Conservation (phyloP, 1,284 basidiomycete species). For the Waitea zeae region DNA sequence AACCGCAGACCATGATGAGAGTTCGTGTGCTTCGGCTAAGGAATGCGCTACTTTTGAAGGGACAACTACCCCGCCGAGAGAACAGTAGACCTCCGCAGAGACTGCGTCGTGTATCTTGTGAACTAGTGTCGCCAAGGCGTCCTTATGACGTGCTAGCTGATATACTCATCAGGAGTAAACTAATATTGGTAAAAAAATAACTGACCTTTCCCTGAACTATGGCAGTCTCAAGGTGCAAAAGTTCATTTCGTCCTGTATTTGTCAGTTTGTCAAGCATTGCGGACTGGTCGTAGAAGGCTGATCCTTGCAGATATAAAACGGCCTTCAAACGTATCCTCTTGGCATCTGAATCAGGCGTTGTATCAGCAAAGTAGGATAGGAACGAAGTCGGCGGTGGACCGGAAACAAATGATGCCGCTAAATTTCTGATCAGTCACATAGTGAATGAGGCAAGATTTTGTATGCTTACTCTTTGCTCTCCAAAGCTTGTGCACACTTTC, state of each 20-base stretch:
- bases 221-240: conserved; percentile 57
- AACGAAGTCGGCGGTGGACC: conserved; percentile 22
- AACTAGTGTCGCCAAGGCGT: conserved; percentile 53
- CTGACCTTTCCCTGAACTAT: conserved; percentile 70
- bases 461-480: conserved; percentile 47
- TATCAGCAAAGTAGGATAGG: conserved; percentile 43
- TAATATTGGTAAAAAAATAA: conserved; percentile 2
- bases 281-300: conserved; percentile 43
- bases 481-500: conserved; percentile 42
- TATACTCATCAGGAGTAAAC: neutral
- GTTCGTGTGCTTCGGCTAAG: conserved; percentile 29
- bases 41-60: conserved; percentile 37
- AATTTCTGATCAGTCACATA: neutral
- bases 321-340: conserved; percentile 63
- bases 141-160: conserved; percentile 46
- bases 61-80: conserved; percentile 55
- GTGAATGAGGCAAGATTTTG: neutral
- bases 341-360: conserved; percentile 56
- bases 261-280: conserved; percentile 24
- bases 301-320: conserved; percentile 64
- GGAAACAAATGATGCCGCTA: conserved; percentile 35
- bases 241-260: conserved; percentile 29
- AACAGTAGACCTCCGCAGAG: conserved; percentile 67
- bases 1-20: conserved; percentile 39
- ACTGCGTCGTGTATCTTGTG: conserved; percentile 53